Conservation (phyloP, 495 filamentous ascomycete genomes). For the Neurospora sp. region DNA sequence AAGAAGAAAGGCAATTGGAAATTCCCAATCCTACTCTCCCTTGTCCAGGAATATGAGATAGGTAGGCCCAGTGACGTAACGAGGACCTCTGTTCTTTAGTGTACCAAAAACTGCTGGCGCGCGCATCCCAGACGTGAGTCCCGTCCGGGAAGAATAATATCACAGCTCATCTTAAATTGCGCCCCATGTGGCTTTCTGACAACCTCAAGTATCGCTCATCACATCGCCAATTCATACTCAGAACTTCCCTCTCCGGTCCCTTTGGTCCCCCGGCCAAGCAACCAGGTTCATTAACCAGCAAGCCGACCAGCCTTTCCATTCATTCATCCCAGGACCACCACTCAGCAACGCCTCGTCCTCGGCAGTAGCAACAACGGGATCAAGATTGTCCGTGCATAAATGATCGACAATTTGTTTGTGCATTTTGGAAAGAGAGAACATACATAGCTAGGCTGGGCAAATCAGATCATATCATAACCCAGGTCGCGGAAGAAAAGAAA, state of each 20-base stretch:
- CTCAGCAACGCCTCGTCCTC: background rate
- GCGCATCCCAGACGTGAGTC: background rate
- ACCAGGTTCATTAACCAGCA: background rate
- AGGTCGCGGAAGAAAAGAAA: background rate
- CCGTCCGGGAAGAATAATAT: background rate
- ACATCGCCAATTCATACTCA: background rate
- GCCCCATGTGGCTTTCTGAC: background rate
- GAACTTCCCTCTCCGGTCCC: background rate
- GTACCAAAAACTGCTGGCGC: background rate
- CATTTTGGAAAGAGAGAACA: background rate
- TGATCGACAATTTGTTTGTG: background rate
- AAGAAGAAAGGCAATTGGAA: background rate
- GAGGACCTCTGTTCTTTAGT: background rate
- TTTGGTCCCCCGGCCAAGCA: background rate
- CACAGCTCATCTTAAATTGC: background rate
- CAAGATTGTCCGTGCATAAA: background rate
- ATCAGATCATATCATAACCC: background rate
- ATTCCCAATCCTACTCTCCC: background rate
- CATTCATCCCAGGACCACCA: background rate
- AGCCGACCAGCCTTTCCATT: background rate
- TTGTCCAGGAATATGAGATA: background rate
- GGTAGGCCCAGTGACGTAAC: background rate
- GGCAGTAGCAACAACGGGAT: background rate
- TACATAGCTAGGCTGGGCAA: background rate
- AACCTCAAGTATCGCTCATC: background rate